A percentile compares a stretch with the other conserved stretches of the same genome.
Conservation (phyloP, 331 rosid species). For the Quercus lobata region DNA sequence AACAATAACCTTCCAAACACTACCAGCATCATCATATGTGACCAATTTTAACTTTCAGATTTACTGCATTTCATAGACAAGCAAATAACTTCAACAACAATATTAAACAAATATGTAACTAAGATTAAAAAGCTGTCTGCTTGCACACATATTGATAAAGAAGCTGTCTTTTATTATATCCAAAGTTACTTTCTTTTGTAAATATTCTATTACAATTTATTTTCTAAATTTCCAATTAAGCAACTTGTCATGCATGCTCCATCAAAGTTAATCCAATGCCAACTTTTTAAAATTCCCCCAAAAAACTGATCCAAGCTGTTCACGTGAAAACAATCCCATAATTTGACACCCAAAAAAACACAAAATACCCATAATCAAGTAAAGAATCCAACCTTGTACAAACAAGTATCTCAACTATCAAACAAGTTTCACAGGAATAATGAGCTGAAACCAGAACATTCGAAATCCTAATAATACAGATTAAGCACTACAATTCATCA, state of each 20-base stretch:
- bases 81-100: neutral
- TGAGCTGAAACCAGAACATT: too few species aligned
- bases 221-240: neutral
- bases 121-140: neutral
- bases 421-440: too few species aligned
- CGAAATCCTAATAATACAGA: too few species aligned
- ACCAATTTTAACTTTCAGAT: too few species aligned
- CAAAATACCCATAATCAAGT: too few species aligned
- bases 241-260: neutral
- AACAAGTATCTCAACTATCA: too few species aligned
- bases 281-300: neutral
- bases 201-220: neutral
- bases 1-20: too few species aligned
- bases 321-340: neutral
- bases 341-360: neutral
- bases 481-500: too few species aligned
- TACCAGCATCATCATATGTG: too few species aligned
- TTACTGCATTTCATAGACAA: neutral
- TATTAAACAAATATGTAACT: neutral
- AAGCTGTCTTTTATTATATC: too few species aligned
- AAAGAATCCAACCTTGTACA: too few species aligned
- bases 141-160: too few species aligned
- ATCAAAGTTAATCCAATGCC: neutral
- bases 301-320: neutral
- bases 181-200: neutral